Evolutionary conservation across 352 stramenopile genomes (phyloP).

Genomic region (Phytophthora pisi): DNA sequence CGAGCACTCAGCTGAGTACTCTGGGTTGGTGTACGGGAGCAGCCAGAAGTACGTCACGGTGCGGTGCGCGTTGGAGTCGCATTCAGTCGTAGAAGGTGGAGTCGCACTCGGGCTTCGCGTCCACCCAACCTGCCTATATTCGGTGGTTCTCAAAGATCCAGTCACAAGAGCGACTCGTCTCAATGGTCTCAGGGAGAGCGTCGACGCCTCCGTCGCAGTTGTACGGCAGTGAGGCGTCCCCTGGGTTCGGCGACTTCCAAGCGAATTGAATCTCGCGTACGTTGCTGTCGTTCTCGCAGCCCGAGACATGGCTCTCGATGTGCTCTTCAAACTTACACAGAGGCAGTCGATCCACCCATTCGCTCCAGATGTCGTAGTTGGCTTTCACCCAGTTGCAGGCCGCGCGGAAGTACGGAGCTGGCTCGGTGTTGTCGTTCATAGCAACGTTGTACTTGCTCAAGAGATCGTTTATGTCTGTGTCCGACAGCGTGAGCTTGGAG

Average conservation of each 20-base stretch:
- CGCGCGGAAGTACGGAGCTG: conserved; percentile 41
- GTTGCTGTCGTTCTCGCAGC: conserved; percentile 29
- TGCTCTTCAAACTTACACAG: conserved; percentile 41
- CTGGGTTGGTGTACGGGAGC: conserved; percentile 22
- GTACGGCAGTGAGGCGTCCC: conserved; percentile 38
- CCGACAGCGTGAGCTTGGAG: conserved; percentile 37
- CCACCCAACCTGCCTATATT: conserved; percentile 44
- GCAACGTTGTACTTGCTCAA: conserved; percentile 31
- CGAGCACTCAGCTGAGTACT: conserved; percentile 39
- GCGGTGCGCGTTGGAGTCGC: conserved; percentile 32
- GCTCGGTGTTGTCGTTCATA: conserved; percentile 11
- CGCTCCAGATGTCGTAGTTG: conserved; percentile 57
- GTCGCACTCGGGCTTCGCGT: conserved; percentile 41
- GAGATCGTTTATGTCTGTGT: conserved; percentile 51
- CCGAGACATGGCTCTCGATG: conserved; percentile 32
- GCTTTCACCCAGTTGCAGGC: conserved; percentile 56
- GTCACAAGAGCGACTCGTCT: conserved; percentile 52
- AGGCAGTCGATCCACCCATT: conserved; percentile 49
- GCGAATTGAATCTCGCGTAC: conserved; percentile 37
- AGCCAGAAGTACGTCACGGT: conserved; percentile 46
- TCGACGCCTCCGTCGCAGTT: conserved; percentile 49
- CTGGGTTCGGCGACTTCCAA: conserved; percentile 48
- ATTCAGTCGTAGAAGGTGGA: conserved; percentile 47
- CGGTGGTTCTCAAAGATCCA: conserved; percentile 39
- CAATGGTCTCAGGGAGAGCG: conserved; percentile 27